Percentiles rank a stretch among this genome's conserved stretches.
These are phyloP conservation scores for Microdochium nivale DNA, from an alignment of 2,329 filamentous ascomycete species.

Conservation along the genomic window DNA sequence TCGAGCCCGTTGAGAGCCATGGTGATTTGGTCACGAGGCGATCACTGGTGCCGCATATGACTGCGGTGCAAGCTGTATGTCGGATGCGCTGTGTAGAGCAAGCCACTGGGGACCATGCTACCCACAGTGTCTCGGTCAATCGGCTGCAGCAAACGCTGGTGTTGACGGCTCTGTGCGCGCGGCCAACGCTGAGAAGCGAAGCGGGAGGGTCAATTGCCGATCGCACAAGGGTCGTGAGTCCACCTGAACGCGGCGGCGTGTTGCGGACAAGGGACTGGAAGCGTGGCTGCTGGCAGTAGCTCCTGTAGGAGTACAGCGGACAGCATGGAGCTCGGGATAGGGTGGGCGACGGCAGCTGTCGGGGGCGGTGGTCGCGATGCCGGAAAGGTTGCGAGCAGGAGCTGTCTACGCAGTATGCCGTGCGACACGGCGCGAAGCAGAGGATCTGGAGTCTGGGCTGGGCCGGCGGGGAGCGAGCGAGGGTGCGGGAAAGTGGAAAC, in stretches of 20 bases:
- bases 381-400: background rate
- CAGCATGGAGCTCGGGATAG: background rate
- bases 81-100: background rate
- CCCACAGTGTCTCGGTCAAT: background rate
- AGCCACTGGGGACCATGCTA: background rate
- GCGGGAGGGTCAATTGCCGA: background rate
- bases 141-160: no score
- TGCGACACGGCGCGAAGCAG: background rate
- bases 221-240: background rate
- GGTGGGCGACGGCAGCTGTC: background rate
- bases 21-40: background rate
- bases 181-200: background rate
- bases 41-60: background rate
- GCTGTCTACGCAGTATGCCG: no score
- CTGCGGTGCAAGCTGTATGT: background rate
- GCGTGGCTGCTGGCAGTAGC: background rate
- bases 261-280: background rate
- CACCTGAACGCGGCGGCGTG: background rate
- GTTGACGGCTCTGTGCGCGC: no score
- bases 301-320: background rate
- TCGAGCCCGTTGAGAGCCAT: constrained; percentile 98
- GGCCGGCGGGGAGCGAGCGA: background rate
- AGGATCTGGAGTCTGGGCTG: background rate
- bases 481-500: background rate
- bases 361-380: background rate